Percentiles rank a stretch among this genome's conserved stretches.
phyloP scores from a whole-genome alignment of 192 early-diverging fungal species.

The Entomortierella beljakovae region DNA sequence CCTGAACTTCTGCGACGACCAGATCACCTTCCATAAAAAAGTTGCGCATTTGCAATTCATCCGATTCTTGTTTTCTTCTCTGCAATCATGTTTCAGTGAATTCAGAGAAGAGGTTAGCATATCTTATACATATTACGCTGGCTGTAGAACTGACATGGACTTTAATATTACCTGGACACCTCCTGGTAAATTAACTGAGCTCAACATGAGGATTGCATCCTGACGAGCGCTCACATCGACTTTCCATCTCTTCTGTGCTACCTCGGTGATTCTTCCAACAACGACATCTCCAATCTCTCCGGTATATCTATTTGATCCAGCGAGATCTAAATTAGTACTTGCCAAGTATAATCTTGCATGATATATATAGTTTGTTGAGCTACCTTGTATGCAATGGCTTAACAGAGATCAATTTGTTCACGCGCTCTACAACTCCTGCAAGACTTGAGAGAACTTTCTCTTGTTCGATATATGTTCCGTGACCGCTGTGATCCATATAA shows the following conservation, averaged over 20 bases:
- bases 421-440: slow-evolving; percentile 91
- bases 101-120: neutral
- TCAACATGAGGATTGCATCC: slow-evolving; percentile 88
- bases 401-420: slow-evolving; percentile 97
- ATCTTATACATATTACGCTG: no score
- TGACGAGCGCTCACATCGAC: slow-evolving; percentile 91
- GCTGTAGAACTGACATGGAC: no score
- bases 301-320: slow-evolving; percentile 72
- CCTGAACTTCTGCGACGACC: slow-evolving; percentile 91
- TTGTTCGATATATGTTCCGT: slow-evolving; percentile 87
- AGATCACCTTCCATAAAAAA: slow-evolving; percentile 97
- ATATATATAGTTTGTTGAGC: no score
- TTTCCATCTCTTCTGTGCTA: slow-evolving; percentile 93
- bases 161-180: slow-evolving; percentile 94
- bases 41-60: slow-evolving; percentile 96
- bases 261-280: slow-evolving; percentile 94
- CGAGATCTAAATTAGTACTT: no score
- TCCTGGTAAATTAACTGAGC: slow-evolving; percentile 94
- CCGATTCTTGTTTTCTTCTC: slow-evolving; percentile 93
- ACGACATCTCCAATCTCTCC: slow-evolving; percentile 98
- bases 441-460: slow-evolving; percentile 84
- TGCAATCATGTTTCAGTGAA: slow-evolving; percentile 20
- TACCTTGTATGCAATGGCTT: slow-evolving; percentile 86
- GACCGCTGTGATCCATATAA: slow-evolving; percentile 67
- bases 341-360: no score